These are phyloP conservation scores for Lichtheimia ramosa DNA, from an alignment of 371 early-diverging fungal species.

Conservation along the genomic window DNA sequence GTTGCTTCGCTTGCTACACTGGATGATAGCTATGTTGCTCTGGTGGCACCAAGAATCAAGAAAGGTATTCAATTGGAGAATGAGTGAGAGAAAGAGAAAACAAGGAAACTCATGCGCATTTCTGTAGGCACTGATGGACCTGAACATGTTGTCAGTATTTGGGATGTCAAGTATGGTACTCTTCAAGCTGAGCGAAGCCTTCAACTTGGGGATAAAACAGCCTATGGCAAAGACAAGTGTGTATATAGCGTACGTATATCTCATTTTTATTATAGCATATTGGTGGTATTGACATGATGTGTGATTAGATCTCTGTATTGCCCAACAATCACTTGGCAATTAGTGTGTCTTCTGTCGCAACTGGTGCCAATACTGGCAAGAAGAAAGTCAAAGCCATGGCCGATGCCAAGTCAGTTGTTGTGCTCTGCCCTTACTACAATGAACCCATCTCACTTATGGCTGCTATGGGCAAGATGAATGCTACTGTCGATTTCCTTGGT, in stretches of 20 bases:
- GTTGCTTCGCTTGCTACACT: constrained; percentile 37
- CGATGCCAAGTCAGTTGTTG: constrained; percentile 51
- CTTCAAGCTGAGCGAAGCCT: constrained; percentile 55
- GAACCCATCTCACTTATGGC: constrained; percentile 68
- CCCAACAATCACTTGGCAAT: constrained; percentile 44
- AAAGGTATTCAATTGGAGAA: constrained; percentile 27
- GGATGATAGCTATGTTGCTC: constrained; percentile 54
- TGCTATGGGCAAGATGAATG: constrained; percentile 65
- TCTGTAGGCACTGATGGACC: constrained; percentile 12
- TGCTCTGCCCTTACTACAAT: constrained; percentile 61
- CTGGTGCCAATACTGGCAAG: constrained; percentile 14
- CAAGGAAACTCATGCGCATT: background rate
- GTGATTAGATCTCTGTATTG: constrained; percentile 31
- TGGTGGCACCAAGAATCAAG: constrained; percentile 47
- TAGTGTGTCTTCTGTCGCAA: constrained; percentile 30
- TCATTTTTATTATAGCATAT: too few species aligned
- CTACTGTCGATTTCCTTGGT: constrained; percentile 51
- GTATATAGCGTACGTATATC: constrained; percentile 30
- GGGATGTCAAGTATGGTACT: constrained; percentile 74
- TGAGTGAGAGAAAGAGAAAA: background rate
- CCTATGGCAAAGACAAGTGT: constrained; percentile 21
- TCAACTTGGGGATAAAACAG: constrained; percentile 21
- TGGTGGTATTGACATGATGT: background rate
- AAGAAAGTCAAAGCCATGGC: constrained; percentile 36
- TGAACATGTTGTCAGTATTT: constrained; percentile 65